Evolutionary conservation across 768 basidiomycete species (phyloP).

Genomic region (Fomitopsis serialis): DNA sequence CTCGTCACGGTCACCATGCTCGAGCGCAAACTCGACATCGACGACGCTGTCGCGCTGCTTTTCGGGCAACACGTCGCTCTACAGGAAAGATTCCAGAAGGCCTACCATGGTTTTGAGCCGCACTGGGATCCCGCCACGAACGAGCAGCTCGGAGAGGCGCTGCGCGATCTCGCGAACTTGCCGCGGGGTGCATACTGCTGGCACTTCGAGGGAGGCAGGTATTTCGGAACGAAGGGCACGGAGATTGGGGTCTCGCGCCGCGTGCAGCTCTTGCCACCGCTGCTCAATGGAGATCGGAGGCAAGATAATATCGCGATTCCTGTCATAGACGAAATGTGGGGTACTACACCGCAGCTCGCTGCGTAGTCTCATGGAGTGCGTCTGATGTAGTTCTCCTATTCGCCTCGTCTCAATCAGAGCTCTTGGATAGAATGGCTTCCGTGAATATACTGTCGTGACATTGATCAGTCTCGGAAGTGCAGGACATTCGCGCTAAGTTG

Average conservation of each 20-base stretch:
- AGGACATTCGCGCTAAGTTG: too few relatives aligned
- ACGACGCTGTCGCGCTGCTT: slow-evolving; percentile 12
- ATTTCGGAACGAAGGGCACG: background rate
- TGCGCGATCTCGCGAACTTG: background rate
- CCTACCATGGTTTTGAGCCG: slow-evolving; percentile 7
- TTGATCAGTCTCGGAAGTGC: too few relatives aligned
- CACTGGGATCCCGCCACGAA: background rate
- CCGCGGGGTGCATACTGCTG: slow-evolving; percentile 1
- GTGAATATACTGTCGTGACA: too few relatives aligned
- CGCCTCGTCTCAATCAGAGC: too few relatives aligned
- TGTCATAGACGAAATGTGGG: background rate
- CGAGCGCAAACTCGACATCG: slow-evolving; percentile 3
- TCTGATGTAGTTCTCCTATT: too few relatives aligned
- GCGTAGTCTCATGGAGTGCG: too few relatives aligned
- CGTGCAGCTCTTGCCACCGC: background rate
- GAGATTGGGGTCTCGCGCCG: background rate
- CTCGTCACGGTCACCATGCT: slow-evolving; percentile 21
- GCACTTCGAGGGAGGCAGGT: background rate
- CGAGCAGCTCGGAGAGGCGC: background rate
- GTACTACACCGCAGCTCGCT: too few relatives aligned
- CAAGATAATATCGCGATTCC: background rate
- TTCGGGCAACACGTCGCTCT: background rate
- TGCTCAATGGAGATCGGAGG: background rate
- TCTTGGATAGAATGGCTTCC: too few relatives aligned
- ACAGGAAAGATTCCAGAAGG: slow-evolving; percentile 13